Percentiles rank a stretch among this genome's conserved stretches.
Conservation (phyloP, 257 asterid species). For the Petrea volubilis region DNA sequence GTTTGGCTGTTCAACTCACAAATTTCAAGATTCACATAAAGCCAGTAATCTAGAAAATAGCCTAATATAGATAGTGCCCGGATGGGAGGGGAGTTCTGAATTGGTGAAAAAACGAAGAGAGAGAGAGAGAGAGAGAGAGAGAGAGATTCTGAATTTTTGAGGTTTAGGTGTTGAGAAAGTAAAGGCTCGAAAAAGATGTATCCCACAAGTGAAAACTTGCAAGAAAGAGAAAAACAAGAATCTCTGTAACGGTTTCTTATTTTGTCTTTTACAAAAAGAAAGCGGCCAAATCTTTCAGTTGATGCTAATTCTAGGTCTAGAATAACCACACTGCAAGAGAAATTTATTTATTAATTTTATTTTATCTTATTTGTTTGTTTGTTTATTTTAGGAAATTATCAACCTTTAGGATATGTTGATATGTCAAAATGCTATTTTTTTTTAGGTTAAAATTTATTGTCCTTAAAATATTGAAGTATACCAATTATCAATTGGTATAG, state of each 20-base stretch:
- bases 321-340: too few species aligned
- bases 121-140: constrained; percentile 7
- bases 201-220: constrained; percentile 23
- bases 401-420: background rate
- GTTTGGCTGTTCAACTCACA: background rate
- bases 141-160: background rate
- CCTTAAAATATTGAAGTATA: background rate
- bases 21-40: background rate
- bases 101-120: background rate
- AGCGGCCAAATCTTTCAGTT: constrained; percentile 13
- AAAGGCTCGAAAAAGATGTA: constrained; percentile 3
- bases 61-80: too few species aligned
- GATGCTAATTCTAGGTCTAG: background rate
- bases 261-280: constrained; percentile 44
- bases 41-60: constrained; percentile 8
- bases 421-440: background rate
- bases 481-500: too few species aligned
- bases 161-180: constrained; percentile 14
- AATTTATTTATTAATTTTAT: too few species aligned
- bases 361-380: too few species aligned
- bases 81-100: background rate
- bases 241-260: constrained; percentile 52
- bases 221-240: background rate
- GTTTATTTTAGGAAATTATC: too few species aligned
- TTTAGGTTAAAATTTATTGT: background rate